phyloP scores from a whole-genome alignment of 2,329 filamentous ascomycete genomes.

The Phoma sp. region DNA sequence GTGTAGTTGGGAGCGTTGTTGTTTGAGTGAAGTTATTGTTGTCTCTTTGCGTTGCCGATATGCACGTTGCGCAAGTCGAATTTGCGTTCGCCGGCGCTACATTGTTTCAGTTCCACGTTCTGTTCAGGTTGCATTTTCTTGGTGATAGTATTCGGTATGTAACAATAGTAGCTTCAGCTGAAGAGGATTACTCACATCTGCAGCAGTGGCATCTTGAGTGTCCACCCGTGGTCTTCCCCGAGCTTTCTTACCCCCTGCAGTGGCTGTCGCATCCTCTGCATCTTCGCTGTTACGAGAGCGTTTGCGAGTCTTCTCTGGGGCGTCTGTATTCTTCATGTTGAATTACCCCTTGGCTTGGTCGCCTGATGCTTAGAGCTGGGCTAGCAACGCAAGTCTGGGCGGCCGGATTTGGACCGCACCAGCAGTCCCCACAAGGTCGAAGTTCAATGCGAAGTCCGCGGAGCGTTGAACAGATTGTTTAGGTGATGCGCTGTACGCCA shows the following conservation, averaged over 20 bases:
- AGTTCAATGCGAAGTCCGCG: neutral
- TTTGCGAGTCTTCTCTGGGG: conserved; percentile 30
- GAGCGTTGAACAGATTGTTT: too few species aligned
- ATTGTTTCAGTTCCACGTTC: neutral
- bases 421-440: neutral
- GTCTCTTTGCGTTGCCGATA: conserved; percentile 86
- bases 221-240: conserved; percentile 78
- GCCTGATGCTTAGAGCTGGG: too few species aligned
- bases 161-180: neutral
- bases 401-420: too few species aligned
- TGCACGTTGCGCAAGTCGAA: conserved; percentile 82
- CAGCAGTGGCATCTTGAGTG: conserved; percentile 76
- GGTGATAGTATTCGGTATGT: too few species aligned
- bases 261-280: conserved; percentile 32
- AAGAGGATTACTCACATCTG: conserved; percentile 67
- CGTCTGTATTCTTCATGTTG: conserved; percentile 32
- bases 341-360: neutral
- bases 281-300: conserved; percentile 37
- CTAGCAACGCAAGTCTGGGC: too few species aligned
- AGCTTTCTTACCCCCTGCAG: conserved; percentile 56
- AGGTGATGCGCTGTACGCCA: neutral
- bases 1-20: conserved; percentile 72
- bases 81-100: conserved; percentile 82
- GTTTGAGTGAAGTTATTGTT: conserved; percentile 75
- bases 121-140: too few species aligned